Conservation (phyloP, 2,329 filamentous ascomycete genomes). For the Sclerotinia glacialis region DNA sequence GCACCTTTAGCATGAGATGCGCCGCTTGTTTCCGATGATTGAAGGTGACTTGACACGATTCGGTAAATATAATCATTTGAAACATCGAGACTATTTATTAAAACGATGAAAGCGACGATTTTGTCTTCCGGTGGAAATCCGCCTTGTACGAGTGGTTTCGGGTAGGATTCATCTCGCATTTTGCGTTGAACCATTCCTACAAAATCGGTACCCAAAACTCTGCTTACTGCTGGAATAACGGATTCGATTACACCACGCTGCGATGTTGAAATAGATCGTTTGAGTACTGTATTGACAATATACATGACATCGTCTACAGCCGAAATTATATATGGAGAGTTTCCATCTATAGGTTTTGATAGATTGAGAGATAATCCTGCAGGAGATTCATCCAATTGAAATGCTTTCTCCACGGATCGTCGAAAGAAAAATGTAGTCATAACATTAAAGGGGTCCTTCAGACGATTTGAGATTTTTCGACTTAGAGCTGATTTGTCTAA, state of each 20-base stretch:
- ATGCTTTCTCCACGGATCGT: slow-evolving; percentile 93
- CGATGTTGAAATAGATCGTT: slow-evolving; percentile 81
- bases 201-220: slow-evolving; percentile 84
- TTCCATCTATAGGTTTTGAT: slow-evolving; percentile 67
- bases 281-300: slow-evolving; percentile 88
- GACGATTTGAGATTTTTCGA: slow-evolving; percentile 71
- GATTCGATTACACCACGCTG: slow-evolving; percentile 74
- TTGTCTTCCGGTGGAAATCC: slow-evolving; percentile 83
- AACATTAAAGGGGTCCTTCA: slow-evolving; percentile 78
- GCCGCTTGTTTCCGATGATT: slow-evolving; percentile 39
- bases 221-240: slow-evolving; percentile 73
- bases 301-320: slow-evolving; percentile 99
- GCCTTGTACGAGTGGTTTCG: slow-evolving; percentile 73
- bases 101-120: slow-evolving; percentile 83
- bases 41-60: slow-evolving; percentile 71
- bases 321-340: slow-evolving; percentile 87
- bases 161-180: slow-evolving; percentile 95
- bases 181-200: slow-evolving; percentile 96
- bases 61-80: slow-evolving; percentile 86
- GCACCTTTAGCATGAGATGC: slow-evolving; percentile 9
- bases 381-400: slow-evolving; percentile 90
- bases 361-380: slow-evolving; percentile 73
- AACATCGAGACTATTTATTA: slow-evolving; percentile 94
- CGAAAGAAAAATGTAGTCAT: slow-evolving; percentile 98
- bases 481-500: slow-evolving; percentile 75